Evolutionary conservation across 2,329 filamentous ascomycete species (phyloP).

Genomic region (Penicillium janthinellum): DNA sequence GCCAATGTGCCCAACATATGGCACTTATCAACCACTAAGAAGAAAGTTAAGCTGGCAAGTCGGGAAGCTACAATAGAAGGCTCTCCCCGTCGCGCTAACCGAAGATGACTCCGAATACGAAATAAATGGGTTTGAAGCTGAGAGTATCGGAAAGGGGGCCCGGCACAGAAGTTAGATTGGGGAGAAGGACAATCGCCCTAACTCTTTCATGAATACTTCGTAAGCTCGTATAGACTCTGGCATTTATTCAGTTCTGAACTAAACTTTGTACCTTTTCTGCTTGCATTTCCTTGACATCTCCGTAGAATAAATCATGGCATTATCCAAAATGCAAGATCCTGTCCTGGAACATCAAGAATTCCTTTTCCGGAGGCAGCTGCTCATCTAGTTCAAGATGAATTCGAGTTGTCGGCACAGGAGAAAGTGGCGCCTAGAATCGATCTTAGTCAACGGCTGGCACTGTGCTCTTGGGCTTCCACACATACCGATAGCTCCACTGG

Average conservation of each 20-base stretch:
- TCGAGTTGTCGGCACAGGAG: constrained; percentile 27
- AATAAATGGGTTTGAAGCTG: too few species aligned
- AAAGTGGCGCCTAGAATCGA: constrained; percentile 23
- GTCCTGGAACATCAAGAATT: not conserved
- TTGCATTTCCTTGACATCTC: not conserved
- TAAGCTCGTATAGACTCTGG: not conserved
- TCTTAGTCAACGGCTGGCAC: not conserved
- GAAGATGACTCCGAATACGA: too few species aligned
- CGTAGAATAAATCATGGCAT: not conserved
- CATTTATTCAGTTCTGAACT: not conserved
- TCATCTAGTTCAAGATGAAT: not conserved
- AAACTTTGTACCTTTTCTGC: not conserved
- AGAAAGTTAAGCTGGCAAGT: too few species aligned
- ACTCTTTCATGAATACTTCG: not conserved
- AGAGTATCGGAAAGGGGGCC: too few species aligned
- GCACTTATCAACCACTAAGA: too few species aligned
- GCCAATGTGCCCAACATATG: too few species aligned
- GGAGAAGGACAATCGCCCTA: too few species aligned
- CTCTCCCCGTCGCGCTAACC: too few species aligned
- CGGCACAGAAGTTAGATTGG: too few species aligned
- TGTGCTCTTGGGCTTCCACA: not conserved
- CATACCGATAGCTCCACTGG: constrained; percentile 16
- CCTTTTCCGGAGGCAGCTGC: not conserved
- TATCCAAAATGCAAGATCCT: not conserved
- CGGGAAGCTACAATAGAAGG: too few species aligned